Evolutionary conservation across 2,329 filamentous ascomycete species (phyloP).

Genomic region (Trichophyton mentagrophytes): DNA sequence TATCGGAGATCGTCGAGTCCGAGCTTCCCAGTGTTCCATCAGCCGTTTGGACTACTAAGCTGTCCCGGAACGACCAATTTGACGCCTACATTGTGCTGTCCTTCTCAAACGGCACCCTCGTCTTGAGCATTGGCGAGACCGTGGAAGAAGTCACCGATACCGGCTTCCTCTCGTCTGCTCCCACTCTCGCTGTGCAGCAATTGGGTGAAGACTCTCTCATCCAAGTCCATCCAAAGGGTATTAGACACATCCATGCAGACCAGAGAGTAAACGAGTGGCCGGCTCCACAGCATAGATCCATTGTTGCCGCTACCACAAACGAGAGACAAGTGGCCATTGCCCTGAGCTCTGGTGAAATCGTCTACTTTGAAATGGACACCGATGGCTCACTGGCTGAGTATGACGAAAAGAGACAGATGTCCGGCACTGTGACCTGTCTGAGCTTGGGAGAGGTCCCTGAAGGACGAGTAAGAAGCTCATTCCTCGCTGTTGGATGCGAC

Average conservation of each 20-base stretch:
- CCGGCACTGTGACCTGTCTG: constrained; percentile 86
- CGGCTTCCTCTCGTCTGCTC: constrained; percentile 75
- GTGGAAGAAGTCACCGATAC: constrained; percentile 93
- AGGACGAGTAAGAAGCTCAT: constrained; percentile 77
- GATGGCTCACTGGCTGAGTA: constrained; percentile 88
- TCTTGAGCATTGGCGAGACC: constrained; percentile 89
- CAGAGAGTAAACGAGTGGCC: constrained; percentile 83
- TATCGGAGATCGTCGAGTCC: constrained; percentile 91
- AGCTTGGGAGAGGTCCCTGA: constrained; percentile 87
- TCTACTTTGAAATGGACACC: constrained; percentile 94
- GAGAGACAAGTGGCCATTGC: constrained; percentile 86
- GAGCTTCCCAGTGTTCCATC: constrained; percentile 79
- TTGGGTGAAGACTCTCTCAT: constrained; percentile 86
- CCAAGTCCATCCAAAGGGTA: constrained; percentile 92
- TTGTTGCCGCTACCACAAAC: constrained; percentile 88
- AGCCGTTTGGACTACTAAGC: constrained; percentile 89
- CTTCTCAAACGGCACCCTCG: constrained; percentile 77
- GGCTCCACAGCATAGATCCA: constrained; percentile 82
- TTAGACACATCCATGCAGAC: constrained; percentile 70
- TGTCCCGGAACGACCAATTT: constrained; percentile 66
- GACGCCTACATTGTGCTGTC: constrained; percentile 95
- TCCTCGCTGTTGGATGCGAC: constrained; percentile 90
- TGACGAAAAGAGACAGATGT: constrained; percentile 89
- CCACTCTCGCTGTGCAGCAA: constrained; percentile 84
- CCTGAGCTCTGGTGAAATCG: constrained; percentile 87